Evolutionary conservation across 371 early-diverging fungal genomes (phyloP).

Genomic region (Haplosporangium sp.): DNA sequence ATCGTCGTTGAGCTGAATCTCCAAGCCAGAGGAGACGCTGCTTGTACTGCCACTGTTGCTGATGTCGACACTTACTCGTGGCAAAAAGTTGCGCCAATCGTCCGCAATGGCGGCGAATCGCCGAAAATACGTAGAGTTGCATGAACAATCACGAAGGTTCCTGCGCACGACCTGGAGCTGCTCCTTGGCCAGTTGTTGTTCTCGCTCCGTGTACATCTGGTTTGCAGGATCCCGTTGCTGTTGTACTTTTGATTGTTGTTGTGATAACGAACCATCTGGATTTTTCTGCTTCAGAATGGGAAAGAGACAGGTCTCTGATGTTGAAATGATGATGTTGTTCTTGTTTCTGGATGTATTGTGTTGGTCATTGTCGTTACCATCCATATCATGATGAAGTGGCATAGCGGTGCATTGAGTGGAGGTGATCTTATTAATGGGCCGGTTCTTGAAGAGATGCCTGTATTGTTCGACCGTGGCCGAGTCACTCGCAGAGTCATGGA

Average conservation of each 20-base stretch:
- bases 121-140: conserved; percentile 25
- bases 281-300: not conserved
- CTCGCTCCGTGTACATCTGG: conserved; percentile 6
- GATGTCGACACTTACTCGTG: not conserved
- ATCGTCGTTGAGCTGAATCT: not conserved
- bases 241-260: not conserved
- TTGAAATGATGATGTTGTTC: not conserved
- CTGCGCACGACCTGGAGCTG: conserved; percentile 36
- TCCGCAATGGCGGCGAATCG: conserved; percentile 31
- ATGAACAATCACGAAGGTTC: conserved; percentile 20
- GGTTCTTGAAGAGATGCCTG: conserved; percentile 33
- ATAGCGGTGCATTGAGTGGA: not conserved
- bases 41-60: not conserved
- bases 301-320: not conserved
- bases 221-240: not conserved
- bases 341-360: not conserved
- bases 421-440: conserved; percentile 24
- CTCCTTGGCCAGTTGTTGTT: conserved; percentile 23
- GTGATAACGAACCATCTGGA: not conserved
- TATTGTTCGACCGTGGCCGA: conserved; percentile 18
- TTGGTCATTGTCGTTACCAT: not conserved
- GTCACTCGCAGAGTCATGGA: conserved; percentile 9
- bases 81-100: conserved; percentile 50
- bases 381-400: not conserved
- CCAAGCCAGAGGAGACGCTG: not conserved